phyloP scores from a whole-genome alignment of 768 basidiomycete genomes.

The Austroboletus festivus region DNA sequence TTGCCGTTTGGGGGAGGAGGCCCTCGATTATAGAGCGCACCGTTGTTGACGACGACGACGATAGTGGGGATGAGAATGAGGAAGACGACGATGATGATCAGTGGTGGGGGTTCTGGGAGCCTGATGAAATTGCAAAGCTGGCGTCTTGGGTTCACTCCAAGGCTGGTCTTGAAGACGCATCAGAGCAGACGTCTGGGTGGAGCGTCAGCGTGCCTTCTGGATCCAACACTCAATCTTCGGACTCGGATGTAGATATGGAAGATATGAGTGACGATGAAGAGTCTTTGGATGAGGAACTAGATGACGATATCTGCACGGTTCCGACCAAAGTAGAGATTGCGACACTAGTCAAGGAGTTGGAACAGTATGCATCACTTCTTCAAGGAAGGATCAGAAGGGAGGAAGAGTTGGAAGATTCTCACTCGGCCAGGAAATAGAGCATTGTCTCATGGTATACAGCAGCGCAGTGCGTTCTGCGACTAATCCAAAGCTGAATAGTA shows the following conservation, averaged over 20 bases:
- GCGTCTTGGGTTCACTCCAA: constrained; percentile 62
- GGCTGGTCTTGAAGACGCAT: constrained; percentile 36
- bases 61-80: constrained; percentile 30
- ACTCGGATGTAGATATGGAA: constrained; percentile 21
- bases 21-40: constrained; percentile 34
- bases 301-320: not conserved
- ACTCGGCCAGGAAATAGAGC: constrained; percentile 5
- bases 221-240: not conserved
- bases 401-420: constrained; percentile 18
- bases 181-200: constrained; percentile 8
- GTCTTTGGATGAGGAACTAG: constrained; percentile 3
- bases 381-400: constrained; percentile 50
- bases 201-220: not conserved
- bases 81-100: constrained; percentile 37
- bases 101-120: constrained; percentile 80
- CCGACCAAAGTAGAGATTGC: constrained; percentile 36
- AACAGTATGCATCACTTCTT: constrained; percentile 58
- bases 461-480: constrained; percentile 9
- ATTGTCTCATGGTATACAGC: constrained; percentile 1
- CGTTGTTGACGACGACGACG: constrained; percentile 19
- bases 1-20: constrained; percentile 70
- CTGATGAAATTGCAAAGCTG: constrained; percentile 59
- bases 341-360: constrained; percentile 50
- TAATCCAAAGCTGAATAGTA: constrained; percentile 7
- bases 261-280: constrained; percentile 10